These are phyloP conservation scores for Glycine soja DNA, from an alignment of 306 rosid genomes.

Conservation along the genomic window DNA sequence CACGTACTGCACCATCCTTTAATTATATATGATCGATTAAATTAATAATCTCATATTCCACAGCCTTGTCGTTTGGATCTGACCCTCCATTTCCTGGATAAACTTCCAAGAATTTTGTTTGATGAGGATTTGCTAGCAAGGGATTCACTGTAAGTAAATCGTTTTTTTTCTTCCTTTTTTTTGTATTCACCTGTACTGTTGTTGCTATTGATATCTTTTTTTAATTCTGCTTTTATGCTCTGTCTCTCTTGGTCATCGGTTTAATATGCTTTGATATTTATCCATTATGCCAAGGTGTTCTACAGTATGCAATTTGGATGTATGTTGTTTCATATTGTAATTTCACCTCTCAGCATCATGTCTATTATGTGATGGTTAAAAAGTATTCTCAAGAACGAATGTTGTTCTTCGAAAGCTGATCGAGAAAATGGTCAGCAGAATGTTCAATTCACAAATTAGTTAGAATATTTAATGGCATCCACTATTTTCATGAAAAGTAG, in stretches of 20 bases:
- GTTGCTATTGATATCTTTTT: conserved; percentile 28
- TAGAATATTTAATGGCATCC: conserved; percentile 61
- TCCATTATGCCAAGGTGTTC: conserved; percentile 10
- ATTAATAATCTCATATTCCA: neutral
- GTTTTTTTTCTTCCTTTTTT: neutral
- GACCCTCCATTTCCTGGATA: conserved; percentile 64
- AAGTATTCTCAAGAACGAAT: conserved; percentile 12
- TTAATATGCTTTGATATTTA: conserved; percentile 32
- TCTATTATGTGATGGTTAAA: neutral
- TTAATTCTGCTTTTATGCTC: neutral
- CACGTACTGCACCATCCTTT: conserved; percentile 10
- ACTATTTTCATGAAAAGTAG: conserved; percentile 51
- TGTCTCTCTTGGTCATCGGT: neutral
- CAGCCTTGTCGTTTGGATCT: conserved; percentile 75
- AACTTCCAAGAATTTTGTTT: conserved; percentile 70
- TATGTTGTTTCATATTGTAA: conserved; percentile 18
- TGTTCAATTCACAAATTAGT: conserved; percentile 33
- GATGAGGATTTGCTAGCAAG: conserved; percentile 72
- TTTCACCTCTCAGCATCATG: neutral
- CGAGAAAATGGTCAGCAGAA: conserved; percentile 11
- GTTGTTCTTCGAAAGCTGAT: conserved; percentile 18
- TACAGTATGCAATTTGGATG: conserved; percentile 8
- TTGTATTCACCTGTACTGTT: neutral
- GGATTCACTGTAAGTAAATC: conserved; percentile 70
- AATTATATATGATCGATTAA: neutral